Evolutionary conservation across 257 asterid species (phyloP).

Genomic region (Cruciata laevipes): DNA sequence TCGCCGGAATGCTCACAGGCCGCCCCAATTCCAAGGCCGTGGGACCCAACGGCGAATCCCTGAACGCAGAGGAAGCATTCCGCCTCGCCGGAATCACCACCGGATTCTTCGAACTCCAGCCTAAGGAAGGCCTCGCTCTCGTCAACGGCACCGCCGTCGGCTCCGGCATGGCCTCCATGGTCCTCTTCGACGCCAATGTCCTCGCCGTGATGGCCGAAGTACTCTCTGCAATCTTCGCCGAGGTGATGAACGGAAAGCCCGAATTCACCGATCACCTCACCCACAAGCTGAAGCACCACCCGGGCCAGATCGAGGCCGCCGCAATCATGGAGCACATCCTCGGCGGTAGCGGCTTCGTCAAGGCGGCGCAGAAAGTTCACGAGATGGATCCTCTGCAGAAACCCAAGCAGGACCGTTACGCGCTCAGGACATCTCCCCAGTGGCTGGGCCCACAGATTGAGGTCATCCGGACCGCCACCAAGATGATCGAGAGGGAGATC

Average conservation of each 20-base stretch:
- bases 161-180: conserved; percentile 50
- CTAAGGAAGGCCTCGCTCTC: conserved; percentile 47
- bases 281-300: conserved; percentile 47
- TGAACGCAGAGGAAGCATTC: conserved; percentile 39
- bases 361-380: conserved; percentile 35
- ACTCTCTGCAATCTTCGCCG: conserved; percentile 44
- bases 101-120: conserved; percentile 44
- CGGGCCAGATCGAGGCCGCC: conserved; percentile 52
- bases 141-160: conserved; percentile 51
- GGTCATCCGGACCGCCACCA: conserved; percentile 41
- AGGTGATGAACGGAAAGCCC: conserved; percentile 50
- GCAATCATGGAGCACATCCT: conserved; percentile 48
- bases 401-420: conserved; percentile 47
- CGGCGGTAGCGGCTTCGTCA: conserved; percentile 37
- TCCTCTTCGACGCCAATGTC: conserved; percentile 36
- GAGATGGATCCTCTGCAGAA: conserved; percentile 43
- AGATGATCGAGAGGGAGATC: conserved; percentile 52
- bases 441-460: conserved; percentile 55
- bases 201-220: conserved; percentile 33
- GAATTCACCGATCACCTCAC: conserved; percentile 47
- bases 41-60: conserved; percentile 36
- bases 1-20: conserved; percentile 43
- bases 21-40: conserved; percentile 44
- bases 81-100: conserved; percentile 24
- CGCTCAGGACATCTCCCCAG: conserved; percentile 43